Percentiles rank a stretch among this genome's conserved stretches.
Evolutionary conservation across 257 asterid species (phyloP).

Genomic region (Solanum ossicruentum): DNA sequence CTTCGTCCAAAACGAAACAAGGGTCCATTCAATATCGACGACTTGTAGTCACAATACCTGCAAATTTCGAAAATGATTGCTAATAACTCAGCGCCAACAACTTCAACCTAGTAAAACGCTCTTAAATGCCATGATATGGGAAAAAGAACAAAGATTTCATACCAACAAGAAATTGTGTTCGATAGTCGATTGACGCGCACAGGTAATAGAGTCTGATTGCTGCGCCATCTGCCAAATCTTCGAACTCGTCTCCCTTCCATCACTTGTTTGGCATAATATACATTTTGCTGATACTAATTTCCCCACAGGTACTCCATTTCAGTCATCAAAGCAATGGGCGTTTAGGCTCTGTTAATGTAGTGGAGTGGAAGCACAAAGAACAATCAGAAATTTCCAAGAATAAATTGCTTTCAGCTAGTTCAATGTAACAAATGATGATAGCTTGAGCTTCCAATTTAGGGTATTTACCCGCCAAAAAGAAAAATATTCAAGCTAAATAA

Average conservation of each 20-base stretch:
- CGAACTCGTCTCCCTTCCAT: constrained; percentile 52
- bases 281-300: neutral
- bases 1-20: constrained; percentile 62
- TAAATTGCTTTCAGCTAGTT: neutral
- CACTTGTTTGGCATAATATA: neutral
- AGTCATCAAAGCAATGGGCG: neutral
- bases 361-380: neutral
- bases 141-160: neutral
- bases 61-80: neutral
- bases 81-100: neutral
- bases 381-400: neutral
- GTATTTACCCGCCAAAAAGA: neutral
- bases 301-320: neutral
- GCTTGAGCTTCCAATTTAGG: neutral
- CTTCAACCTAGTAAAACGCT: neutral
- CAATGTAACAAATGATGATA: neutral
- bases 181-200: constrained; percentile 31
- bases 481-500: too few relatives aligned
- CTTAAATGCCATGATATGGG: neutral
- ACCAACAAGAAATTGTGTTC: constrained; percentile 65
- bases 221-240: constrained; percentile 23
- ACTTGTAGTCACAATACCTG: constrained; percentile 83
- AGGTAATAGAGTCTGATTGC: constrained; percentile 40
- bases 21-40: constrained; percentile 43
- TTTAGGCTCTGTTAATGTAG: neutral